Evolutionary conservation across 176 grass and related monocot genomes (phyloP).

Genomic region (Triticum turgidum): DNA sequence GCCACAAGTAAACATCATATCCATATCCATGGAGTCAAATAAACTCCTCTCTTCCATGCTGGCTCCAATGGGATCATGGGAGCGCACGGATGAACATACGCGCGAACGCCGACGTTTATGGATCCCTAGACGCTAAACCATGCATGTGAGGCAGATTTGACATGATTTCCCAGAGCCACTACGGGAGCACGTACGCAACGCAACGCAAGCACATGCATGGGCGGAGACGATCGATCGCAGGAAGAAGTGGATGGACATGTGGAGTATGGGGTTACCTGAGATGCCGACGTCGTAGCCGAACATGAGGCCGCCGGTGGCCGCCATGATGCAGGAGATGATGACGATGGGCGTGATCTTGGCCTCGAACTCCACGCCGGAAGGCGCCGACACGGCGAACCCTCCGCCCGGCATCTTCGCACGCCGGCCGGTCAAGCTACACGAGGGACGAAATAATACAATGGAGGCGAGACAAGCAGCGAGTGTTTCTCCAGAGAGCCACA

Average conservation of each 20-base stretch:
- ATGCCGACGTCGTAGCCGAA: slow-evolving; percentile 95
- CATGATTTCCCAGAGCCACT: background rate
- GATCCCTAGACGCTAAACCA: background rate
- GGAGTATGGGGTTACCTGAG: slow-evolving; percentile 45
- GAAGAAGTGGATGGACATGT: background rate
- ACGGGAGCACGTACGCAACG: background rate
- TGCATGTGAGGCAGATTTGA: background rate
- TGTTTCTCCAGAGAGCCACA: background rate
- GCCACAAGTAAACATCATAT: background rate
- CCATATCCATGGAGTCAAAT: background rate
- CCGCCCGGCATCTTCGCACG: slow-evolving; percentile 62
- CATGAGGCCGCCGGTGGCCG: slow-evolving; percentile 88
- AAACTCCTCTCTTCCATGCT: background rate
- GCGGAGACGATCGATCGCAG: background rate
- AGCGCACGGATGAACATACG: background rate
- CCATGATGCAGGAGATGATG: slow-evolving; percentile 93
- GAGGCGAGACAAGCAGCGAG: background rate
- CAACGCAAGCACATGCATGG: background rate
- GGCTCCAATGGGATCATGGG: background rate
- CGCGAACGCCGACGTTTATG: background rate
- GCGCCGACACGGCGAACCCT: slow-evolving; percentile 71
- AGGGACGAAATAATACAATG: background rate
- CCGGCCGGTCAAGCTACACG: background rate
- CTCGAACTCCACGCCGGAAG: slow-evolving; percentile 64
- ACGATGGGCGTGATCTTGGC: slow-evolving; percentile 94